Evolutionary conservation across 805 yeast species (phyloP), one percentile per base, ranked within the genome.

Genomic region (Candida peoriensis): DNA sequence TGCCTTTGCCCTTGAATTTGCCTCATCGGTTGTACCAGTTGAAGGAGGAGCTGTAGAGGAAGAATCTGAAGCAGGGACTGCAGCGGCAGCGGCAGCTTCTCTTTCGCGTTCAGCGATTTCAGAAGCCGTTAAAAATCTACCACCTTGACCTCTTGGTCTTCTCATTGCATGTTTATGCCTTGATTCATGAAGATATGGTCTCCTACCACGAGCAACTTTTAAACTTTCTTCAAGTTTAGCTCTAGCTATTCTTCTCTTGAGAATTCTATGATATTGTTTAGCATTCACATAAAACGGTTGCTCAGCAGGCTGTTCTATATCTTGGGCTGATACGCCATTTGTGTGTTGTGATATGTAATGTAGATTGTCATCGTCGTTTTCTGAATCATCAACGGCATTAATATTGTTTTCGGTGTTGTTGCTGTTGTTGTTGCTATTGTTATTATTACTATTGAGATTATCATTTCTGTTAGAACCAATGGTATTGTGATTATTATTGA

Each of bases 131-230:
- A 93, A 63, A 48, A 93, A 93, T 41, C 99, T 70, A 6, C 99
- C 99, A 21, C 98, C 98, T 63, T 93, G 97, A 19, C 99, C 99
- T 49, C 99, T 76, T 12, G 98, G 97, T 57, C 99, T 75, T 55
- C 97, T 74, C 98, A 93, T 93, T 3, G 99, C 99, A 58, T 93
- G 99, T 57, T 93, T 90, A 58, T 93, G 99, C 50, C 99, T 73
- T 14, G 96, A 86, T 60, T 93, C 98, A 56, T 93, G 99, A 32
- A 93, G 60, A 59, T 94, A 90, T 10, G 97, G 97, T 55, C 82
- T 81, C 50, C 97, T 76, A 13, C 94, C 94, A 43, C 95, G 74
- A 13, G 93, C 89, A 5, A 84, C 84, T 53, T 86, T 82, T 43
- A 90, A 70, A 28, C 78, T 76, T 54, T 93, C 97, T 54, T 93